A percentile compares a stretch with the other conserved stretches of the same genome.
phyloP scores from a whole-genome alignment of 768 basidiomycete species.

The Dictyophora rubrovolvata region DNA sequence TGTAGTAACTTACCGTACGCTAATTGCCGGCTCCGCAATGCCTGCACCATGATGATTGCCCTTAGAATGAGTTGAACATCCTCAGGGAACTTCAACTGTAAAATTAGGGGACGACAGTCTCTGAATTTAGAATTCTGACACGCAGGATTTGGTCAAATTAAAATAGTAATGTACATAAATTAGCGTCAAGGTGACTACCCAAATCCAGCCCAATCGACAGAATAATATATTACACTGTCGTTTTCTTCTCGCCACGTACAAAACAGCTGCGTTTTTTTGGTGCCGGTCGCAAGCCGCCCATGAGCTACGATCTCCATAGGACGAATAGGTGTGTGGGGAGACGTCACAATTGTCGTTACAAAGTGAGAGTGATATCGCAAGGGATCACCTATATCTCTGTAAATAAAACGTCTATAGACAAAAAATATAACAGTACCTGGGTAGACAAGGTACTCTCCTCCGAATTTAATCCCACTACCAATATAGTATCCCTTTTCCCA shows the following conservation, averaged over 20 bases:
- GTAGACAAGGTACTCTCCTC: conserved; percentile 93
- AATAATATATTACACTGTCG: conserved; percentile 59
- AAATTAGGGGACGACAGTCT: too few relatives aligned
- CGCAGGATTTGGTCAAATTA: not conserved
- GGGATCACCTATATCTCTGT: conserved; percentile 60
- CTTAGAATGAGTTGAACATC: too few relatives aligned
- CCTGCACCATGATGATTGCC: not conserved
- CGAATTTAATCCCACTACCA: conserved; percentile 88
- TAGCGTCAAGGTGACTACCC: conserved; percentile 34
- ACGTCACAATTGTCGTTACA: conserved; percentile 68
- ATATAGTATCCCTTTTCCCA: conserved; percentile 81
- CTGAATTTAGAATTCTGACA: too few relatives aligned
- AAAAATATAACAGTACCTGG: conserved; percentile 50
- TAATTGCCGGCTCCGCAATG: not conserved
- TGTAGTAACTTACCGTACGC: too few relatives aligned
- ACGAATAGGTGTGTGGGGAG: conserved; percentile 44
- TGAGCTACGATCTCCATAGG: conserved; percentile 96
- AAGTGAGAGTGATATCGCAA: conserved; percentile 97
- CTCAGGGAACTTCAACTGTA: too few relatives aligned
- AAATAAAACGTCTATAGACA: not conserved
- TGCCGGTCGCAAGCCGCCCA: conserved; percentile 90
- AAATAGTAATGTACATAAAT: not conserved
- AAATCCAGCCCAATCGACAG: conserved; percentile 88
- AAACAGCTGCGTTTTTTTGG: conserved; percentile 90
- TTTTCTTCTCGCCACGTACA: conserved; percentile 78